Percentiles rank a stretch among this genome's conserved stretches.
Conservation (phyloP, 2,329 filamentous ascomycete genomes). For the Rugonectria rugulosa region DNA sequence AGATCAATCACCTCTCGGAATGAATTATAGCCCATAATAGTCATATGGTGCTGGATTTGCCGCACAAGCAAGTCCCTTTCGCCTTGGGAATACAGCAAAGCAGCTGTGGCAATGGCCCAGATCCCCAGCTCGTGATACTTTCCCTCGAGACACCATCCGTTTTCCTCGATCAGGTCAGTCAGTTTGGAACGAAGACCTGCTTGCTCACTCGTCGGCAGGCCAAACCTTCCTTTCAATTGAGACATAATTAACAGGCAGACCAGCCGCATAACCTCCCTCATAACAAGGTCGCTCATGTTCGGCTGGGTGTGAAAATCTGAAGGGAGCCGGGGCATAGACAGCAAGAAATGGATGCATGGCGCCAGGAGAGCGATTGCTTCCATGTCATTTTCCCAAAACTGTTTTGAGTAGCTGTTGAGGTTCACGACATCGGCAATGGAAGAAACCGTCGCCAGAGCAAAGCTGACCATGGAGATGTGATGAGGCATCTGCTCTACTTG, state of each 20-base stretch:
- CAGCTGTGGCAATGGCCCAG: conserved; percentile 2
- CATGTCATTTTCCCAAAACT: not conserved
- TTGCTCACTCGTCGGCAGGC: not conserved
- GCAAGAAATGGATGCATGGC: conserved; percentile 3
- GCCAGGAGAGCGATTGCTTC: not conserved
- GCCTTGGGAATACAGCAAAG: not conserved
- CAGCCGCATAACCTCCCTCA: not conserved
- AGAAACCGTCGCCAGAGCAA: not conserved
- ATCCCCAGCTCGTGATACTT: not conserved
- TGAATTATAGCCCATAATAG: not conserved
- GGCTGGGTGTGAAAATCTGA: not conserved
- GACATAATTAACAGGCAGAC: not conserved
- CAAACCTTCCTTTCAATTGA: not conserved
- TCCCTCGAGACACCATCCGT: not conserved
- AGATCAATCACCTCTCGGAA: not conserved
- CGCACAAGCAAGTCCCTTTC: not conserved
- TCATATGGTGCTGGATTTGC: not conserved
- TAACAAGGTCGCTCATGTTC: not conserved
- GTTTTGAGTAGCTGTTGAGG: not conserved
- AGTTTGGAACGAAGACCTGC: not conserved
- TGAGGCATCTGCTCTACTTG: not conserved
- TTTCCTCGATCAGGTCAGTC: not conserved
- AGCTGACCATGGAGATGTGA: not conserved
- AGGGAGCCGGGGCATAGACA: not conserved
- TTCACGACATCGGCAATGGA: not conserved